Percentiles rank a stretch among this genome's conserved stretches.
Conservation (phyloP, 805 yeast species). For the Metschnikowia colocasiae region DNA sequence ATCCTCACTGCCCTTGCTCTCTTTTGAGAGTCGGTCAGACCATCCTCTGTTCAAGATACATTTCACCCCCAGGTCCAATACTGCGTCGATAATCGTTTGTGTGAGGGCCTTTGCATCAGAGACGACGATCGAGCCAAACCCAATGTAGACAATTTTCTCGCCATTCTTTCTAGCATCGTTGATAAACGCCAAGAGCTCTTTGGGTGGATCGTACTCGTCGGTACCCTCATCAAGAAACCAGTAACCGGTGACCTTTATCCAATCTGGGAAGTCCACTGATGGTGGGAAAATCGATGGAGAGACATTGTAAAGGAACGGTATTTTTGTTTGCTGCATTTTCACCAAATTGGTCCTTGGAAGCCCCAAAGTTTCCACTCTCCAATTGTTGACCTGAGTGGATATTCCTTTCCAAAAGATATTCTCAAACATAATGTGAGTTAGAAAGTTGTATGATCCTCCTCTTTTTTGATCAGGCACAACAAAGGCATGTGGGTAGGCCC, state of each 20-base stretch:
- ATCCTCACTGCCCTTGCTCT: conserved; percentile 12
- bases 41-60: conserved; percentile 92
- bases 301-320: conserved; percentile 86
- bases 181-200: conserved; percentile 56
- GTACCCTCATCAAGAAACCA: conserved; percentile 81
- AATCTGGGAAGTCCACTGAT: conserved; percentile 87
- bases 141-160: conserved; percentile 82
- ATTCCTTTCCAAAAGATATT: conserved; percentile 92
- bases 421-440: conserved; percentile 91
- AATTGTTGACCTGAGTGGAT: conserved; percentile 76
- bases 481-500: conserved; percentile 96
- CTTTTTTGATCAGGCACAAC: conserved; percentile 89
- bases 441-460: conserved; percentile 89
- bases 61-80: conserved; percentile 71
- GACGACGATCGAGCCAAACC: conserved; percentile 94
- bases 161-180: conserved; percentile 52
- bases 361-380: conserved; percentile 70
- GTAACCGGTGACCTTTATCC: conserved; percentile 95
- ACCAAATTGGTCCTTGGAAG: conserved; percentile 69
- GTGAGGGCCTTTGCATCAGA: conserved; percentile 77
- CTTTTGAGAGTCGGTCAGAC: conserved; percentile 66
- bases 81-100: conserved; percentile 73
- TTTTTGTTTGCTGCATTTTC: conserved; percentile 66
- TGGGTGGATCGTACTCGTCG: conserved; percentile 55
- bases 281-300: conserved; percentile 90